Evolutionary conservation across 108 stramenopile genomes (phyloP).

Genomic region (Cylindrotheca closterium): DNA sequence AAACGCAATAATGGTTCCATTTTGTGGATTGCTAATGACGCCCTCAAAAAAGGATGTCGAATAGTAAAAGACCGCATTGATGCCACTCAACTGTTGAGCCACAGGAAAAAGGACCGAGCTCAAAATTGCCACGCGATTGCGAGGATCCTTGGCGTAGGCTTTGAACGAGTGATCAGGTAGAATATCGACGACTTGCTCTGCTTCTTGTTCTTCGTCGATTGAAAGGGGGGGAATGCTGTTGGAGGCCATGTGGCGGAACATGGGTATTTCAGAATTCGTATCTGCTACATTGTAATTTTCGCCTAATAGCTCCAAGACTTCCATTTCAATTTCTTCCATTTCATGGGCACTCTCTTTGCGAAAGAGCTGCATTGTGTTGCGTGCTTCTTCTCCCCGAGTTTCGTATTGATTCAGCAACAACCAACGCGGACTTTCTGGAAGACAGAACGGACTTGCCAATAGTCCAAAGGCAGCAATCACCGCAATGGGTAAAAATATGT

Average conservation of each 20-base stretch:
- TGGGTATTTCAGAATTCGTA: not conserved
- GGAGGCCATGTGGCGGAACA: not conserved
- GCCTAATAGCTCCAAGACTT: not conserved
- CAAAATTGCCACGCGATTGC: conserved; percentile 67
- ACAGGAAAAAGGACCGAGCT: conserved; percentile 77
- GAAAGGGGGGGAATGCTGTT: conserved; percentile 41
- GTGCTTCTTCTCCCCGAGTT: conserved; percentile 68
- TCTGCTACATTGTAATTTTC: not conserved
- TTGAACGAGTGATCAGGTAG: conserved; percentile 60
- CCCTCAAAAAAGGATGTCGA: conserved; percentile 95
- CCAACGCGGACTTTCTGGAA: conserved; percentile 93
- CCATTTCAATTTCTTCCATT: conserved; percentile 84
- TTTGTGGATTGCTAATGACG: conserved; percentile 85
- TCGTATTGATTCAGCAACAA: conserved; percentile 64
- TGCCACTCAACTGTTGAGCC: conserved; percentile 94
- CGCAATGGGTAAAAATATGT: conserved; percentile 81
- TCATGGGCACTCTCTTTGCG: conserved; percentile 69
- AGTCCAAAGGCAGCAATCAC: conserved; percentile 74
- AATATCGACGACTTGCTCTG: conserved; percentile 20
- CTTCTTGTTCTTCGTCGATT: conserved; percentile 49
- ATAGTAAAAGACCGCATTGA: conserved; percentile 99
- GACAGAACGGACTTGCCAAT: conserved; percentile 60
- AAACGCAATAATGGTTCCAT: conserved; percentile 89
- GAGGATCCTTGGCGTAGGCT: conserved; percentile 15
- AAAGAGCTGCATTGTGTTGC: conserved; percentile 87